Evolutionary conservation across 352 stramenopile species (phyloP).

Genomic region (Plasmopara halstedii): DNA sequence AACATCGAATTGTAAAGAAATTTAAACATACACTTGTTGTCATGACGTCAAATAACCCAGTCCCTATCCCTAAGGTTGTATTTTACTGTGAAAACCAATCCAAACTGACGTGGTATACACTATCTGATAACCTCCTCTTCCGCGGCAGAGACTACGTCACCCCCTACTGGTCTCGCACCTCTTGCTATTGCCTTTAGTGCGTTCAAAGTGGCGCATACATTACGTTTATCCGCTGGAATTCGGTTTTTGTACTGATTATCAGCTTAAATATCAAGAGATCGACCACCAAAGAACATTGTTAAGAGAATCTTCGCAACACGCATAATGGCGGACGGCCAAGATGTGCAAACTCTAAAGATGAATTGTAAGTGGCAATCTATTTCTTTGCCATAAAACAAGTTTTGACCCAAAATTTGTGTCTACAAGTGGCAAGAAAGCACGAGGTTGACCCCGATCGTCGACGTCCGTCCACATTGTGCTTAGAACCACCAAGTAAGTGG

Average conservation of each 20-base stretch:
- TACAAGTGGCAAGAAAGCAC: conserved; percentile 48
- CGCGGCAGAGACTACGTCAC: conserved; percentile 19
- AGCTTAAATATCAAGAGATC: background rate
- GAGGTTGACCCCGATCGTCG: conserved; percentile 54
- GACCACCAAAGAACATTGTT: background rate
- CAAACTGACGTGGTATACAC: conserved; percentile 7
- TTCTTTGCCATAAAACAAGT: no score
- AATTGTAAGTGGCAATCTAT: conserved; percentile 32
- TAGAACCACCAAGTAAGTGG: conserved; percentile 52
- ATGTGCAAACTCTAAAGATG: conserved; percentile 52
- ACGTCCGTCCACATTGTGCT: conserved; percentile 42
- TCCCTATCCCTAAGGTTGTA: no score
- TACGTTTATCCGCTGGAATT: conserved; percentile 3
- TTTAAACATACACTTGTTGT: no score
- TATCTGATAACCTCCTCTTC: conserved; percentile 9
- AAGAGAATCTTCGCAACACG: background rate
- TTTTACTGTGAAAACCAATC: conserved; percentile 1
- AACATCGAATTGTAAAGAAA: no score
- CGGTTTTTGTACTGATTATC: background rate
- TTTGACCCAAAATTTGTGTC: conserved; percentile 9
- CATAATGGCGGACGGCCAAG: conserved; percentile 29
- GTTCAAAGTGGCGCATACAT: conserved; percentile 3
- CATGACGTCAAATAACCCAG: no score
- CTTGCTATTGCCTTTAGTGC: conserved; percentile 6
- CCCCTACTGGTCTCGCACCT: conserved; percentile 9